Base-by-base conservation (phyloP, 1,139 yeast species). In the Candida anutae region DNA sequence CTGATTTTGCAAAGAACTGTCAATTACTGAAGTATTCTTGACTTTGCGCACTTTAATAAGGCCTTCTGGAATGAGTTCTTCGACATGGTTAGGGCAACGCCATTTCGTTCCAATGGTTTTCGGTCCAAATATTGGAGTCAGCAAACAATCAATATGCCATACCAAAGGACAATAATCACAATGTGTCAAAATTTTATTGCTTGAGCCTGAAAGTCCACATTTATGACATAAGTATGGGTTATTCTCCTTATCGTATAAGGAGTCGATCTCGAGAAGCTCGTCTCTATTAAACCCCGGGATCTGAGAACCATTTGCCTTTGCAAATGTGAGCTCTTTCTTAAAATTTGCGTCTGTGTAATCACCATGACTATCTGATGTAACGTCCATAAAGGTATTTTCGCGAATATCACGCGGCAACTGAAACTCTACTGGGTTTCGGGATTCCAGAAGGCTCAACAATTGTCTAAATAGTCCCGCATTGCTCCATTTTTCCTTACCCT, bases 61-160 rank as follows among this genome's bases (percentile, higher is more conserved):
- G 33, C 37, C 21, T 21, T 27, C 17, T 25, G 69, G 69, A 4
- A 74, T 45, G 6, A 78, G 56, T 27, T 69, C 66, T 26, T 75
- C 84, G 10, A 76, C 72, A 53, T 90, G 98, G 42, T 83, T 77
- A 1, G 97, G 98, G 49, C 98, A 90, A 54, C 76, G 77, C 98
- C 98, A 90, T 47, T 83, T 83, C 23, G 71, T 67, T 1, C 94
- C 93, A 23, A 85, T 55, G 15, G 82, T 74, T 45, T 85, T 84
- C n/a, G 80, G 73, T 5, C 79, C 66, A 14, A 82, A 68, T 43
- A 84, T 55, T 2, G 95, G 95, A 6, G 84, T 82, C 25, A 68
- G 66, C 9, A 90, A 54, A 52, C 98, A 90, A 53, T 90, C 97
- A 26, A 88, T 56, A 52, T 90, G 98, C 94, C 95, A 90, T 10